Base-by-base conservation (phyloP, 192 early-diverging fungal species). In the Phycomyces blakesleeanus region DNA sequence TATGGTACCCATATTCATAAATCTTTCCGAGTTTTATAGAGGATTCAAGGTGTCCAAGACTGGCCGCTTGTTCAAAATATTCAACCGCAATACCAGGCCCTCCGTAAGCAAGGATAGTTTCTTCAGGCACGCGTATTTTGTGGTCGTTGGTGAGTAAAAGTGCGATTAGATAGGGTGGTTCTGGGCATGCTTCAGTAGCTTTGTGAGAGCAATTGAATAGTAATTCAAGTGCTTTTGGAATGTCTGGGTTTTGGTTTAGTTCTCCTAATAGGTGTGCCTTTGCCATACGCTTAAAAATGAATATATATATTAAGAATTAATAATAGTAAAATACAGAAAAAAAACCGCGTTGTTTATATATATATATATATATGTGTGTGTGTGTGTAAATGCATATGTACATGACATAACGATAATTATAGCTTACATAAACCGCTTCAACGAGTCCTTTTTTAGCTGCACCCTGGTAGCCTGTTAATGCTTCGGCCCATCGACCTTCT, bases 21-120 rank as follows among this genome's bases (percentile, higher is more conserved):
- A 85, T 76, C 52, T 85, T 76, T n/a, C 92, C 94, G 41, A 97
- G 81, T 54, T 88, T 84, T 65, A 87, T 87, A 60, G 89, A 85
- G 38, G 89, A 86, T 7, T 80, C 76, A 22, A 80, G 73, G 25
- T 90, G 83, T 6, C 90, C 92, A 15, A 95, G 76, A 12, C 75
- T 73, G 2, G 94, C 91, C 0, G 90, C 91, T 63, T 81, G 80
- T 37, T 82, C 80, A 44, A 93, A 75, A 60, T 89, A 85, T 67
- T 86, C 76, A 24, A 89, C 78, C 1, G 88, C 87, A 72, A 88
- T 92, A 47, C 83, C 77, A 15, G 87, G 75, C 21, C 57, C 57
- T 21, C 57, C 57, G 62, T 95, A 91, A 14, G 81, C 82, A 66
- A 86, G 86, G 2, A 93, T 75, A 25, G 81, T 60, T n/a, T 89